Conservation (phyloP, 176 grass and related monocot genomes). For the Thinopyrum elongatum region DNA sequence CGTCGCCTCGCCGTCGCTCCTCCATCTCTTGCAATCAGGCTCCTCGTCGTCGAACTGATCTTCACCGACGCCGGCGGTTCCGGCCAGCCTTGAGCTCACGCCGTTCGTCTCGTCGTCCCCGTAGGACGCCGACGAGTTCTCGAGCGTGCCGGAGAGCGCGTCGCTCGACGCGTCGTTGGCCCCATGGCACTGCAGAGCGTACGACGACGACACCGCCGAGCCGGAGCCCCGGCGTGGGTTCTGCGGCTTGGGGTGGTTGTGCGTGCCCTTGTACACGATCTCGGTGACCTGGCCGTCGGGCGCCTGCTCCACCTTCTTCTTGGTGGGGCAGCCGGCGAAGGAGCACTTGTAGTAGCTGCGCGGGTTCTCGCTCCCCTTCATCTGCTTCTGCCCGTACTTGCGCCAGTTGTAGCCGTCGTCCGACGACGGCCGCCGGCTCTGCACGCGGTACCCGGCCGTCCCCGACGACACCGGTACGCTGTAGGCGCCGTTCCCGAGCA, state of each 20-base stretch:
- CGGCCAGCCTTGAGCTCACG: slow-evolving; percentile 41
- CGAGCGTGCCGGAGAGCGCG: slow-evolving; percentile 53
- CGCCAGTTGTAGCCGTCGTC: slow-evolving; percentile 97
- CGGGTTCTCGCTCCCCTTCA: slow-evolving; percentile 92
- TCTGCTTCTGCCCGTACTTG: slow-evolving; percentile 98
- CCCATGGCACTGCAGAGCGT: slow-evolving; percentile 17
- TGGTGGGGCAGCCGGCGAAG: slow-evolving; percentile 74
- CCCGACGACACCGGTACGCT: background rate
- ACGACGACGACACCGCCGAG: background rate
- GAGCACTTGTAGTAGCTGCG: slow-evolving; percentile 99
- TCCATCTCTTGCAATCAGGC: slow-evolving; percentile 70
- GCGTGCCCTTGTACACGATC: slow-evolving; percentile 90
- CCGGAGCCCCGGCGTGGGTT: slow-evolving; percentile 38
- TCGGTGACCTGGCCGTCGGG: slow-evolving; percentile 80
- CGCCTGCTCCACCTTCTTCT: slow-evolving; percentile 94
- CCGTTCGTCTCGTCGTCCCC: slow-evolving; percentile 70
- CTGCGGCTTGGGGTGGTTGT: slow-evolving; percentile 81
- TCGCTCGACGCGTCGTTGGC: slow-evolving; percentile 17
- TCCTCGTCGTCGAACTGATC: slow-evolving; percentile 52
- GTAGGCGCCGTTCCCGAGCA: background rate
- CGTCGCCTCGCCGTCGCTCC: slow-evolving; percentile 34
- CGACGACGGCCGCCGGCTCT: slow-evolving; percentile 61
- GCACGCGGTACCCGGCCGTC: slow-evolving; percentile 26
- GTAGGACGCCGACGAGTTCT: slow-evolving; percentile 79
- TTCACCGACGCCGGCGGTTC: background rate